Percentiles rank a stretch among this genome's conserved stretches.
Conservation (phyloP, 2,329 filamentous ascomycete species). For the Raffaelea ambrosiae region DNA sequence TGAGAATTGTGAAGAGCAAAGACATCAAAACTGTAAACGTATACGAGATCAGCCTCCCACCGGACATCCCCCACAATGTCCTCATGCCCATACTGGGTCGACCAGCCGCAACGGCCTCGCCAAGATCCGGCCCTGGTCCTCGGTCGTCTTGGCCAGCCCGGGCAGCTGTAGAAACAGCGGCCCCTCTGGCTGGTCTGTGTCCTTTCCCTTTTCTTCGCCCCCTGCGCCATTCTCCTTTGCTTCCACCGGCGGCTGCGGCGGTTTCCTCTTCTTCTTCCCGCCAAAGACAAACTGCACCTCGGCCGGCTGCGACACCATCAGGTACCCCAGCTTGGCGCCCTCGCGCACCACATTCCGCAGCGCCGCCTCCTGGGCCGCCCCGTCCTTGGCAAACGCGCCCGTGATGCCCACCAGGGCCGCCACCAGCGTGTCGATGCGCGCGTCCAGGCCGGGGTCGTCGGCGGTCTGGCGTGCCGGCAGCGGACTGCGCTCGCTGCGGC, state of each 20-base stretch:
- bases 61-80: background rate
- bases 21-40: too few species aligned
- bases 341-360: slow-evolving; percentile 30
- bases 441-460: slow-evolving; percentile 13
- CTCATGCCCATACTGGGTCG: background rate
- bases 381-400: slow-evolving; percentile 22
- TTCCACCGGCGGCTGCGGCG: background rate
- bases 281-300: slow-evolving; percentile 18
- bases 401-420: slow-evolving; percentile 25
- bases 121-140: slow-evolving; percentile 4
- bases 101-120: background rate
- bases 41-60: background rate
- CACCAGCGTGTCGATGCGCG: slow-evolving; percentile 23
- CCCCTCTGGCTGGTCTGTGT: background rate
- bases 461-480: slow-evolving; percentile 21
- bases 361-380: slow-evolving; percentile 25
- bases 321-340: slow-evolving; percentile 30
- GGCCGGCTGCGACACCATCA: slow-evolving; percentile 32
- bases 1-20: too few species aligned
- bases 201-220: background rate
- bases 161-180: slow-evolving; percentile 1
- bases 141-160: slow-evolving; percentile 4
- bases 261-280: too few species aligned
- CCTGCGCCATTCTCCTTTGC: background rate
- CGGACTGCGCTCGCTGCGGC: slow-evolving; percentile 25